A percentile compares a stretch with the other conserved stretches of the same genome.
Evolutionary conservation across 495 filamentous ascomycete genomes (phyloP).

Genomic region (Podospora anserina): DNA sequence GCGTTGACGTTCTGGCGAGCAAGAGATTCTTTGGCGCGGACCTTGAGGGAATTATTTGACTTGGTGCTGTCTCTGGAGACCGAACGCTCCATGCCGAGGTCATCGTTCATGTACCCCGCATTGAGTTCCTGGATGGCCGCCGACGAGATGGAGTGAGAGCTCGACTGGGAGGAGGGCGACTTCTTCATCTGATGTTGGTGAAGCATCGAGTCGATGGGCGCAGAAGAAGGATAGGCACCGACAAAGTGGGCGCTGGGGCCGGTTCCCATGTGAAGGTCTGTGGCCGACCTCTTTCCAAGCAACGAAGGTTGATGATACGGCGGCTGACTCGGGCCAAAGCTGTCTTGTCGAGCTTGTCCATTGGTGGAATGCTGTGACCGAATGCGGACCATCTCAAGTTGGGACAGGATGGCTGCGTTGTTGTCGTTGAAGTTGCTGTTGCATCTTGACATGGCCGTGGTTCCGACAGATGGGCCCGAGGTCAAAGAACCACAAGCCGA

Average conservation of each 20-base stretch:
- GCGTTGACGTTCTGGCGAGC: conserved; percentile 35
- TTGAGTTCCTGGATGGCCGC: neutral
- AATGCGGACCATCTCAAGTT: conserved; percentile 44
- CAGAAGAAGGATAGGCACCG: conserved; percentile 33
- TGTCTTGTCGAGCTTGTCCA: conserved; percentile 31
- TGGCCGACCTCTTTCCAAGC: conserved; percentile 34
- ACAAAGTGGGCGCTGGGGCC: conserved; percentile 35
- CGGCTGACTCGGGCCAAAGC: conserved; percentile 21
- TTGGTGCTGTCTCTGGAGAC: conserved; percentile 42
- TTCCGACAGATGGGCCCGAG: conserved; percentile 43
- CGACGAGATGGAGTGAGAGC: conserved; percentile 23
- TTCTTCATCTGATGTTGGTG: conserved; percentile 38
- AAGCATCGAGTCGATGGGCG: conserved; percentile 29
- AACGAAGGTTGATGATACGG: conserved; percentile 24
- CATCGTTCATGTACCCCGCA: neutral
- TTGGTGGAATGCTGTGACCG: conserved; percentile 40
- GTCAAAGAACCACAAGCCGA: conserved; percentile 47
- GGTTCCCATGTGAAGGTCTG: conserved; percentile 32
- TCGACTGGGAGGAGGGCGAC: conserved; percentile 35
- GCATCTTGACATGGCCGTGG: conserved; percentile 44
- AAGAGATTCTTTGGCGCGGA: conserved; percentile 44
- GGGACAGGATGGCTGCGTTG: conserved; percentile 33
- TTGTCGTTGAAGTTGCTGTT: conserved; percentile 44
- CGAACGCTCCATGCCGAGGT: conserved; percentile 42
- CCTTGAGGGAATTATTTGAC: conserved; percentile 41